These are phyloP conservation scores for Saccharomycopsis sp. DNA, from an alignment of 805 yeast species.

Conservation along the genomic window DNA sequence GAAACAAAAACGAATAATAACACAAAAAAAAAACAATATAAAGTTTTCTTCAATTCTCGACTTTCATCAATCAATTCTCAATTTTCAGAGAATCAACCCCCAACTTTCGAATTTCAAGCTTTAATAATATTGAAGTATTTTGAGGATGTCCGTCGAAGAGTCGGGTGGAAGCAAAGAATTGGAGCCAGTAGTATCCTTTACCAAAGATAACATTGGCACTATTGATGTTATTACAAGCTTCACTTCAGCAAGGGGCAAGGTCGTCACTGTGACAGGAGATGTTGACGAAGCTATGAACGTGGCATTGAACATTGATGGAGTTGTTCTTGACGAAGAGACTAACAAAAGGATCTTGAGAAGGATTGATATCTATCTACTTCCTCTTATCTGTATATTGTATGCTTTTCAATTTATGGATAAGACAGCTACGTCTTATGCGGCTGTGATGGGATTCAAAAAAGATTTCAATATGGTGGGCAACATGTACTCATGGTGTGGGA, in stretches of 20 bases:
- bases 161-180: no score
- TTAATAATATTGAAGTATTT: no score
- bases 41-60: no score
- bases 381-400: slow-evolving; percentile 31
- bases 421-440: slow-evolving; percentile 34
- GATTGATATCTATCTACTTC: slow-evolving; percentile 32
- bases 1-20: no score
- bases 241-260: slow-evolving; percentile 26
- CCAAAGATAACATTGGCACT: no score
- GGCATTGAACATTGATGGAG: slow-evolving; percentile 26
- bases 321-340: slow-evolving; percentile 23
- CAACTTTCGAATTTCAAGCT: no score
- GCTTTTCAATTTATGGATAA: slow-evolving; percentile 38
- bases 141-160: no score
- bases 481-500: slow-evolving; percentile 34
- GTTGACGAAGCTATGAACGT: slow-evolving; percentile 4
- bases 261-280: slow-evolving; percentile 22
- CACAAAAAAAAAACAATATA: no score
- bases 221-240: slow-evolving; percentile 24
- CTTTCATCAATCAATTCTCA: no score
- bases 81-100: no score
- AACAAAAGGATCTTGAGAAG: slow-evolving; percentile 32
- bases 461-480: slow-evolving; percentile 35
- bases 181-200: no score
- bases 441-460: slow-evolving; percentile 36